Base-by-base conservation (phyloP, 192 early-diverging fungal genomes). In the Dissophora globulifera region DNA sequence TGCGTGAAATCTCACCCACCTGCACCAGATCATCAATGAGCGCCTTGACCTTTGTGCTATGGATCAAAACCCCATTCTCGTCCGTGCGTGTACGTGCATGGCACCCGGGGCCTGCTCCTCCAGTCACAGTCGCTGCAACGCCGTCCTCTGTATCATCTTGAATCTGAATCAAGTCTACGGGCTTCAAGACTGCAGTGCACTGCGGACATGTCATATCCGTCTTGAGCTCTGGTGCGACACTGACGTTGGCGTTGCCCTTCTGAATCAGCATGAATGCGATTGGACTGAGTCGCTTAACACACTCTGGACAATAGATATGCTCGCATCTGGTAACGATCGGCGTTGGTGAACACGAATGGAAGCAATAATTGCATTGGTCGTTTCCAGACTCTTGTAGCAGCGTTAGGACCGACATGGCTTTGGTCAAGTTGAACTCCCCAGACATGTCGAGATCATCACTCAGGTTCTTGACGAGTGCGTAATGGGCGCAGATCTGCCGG, bases 41-140 rank as follows among this genome's bases (percentile, higher is more conserved):
- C 0, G 86, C 86, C 43, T 86, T 63, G 29, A 86, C 74, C 58
- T 86, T 87, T 25, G 83, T 82, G 16, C 79, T 81, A 45, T 85
- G 80, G 16, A 79, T 58, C 20, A 78, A 60, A 45, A 62, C 65
- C 19, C 56, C 79, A 26, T 71, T 66, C 33, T 69, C 79, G 26
- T 68, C 59, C 16, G 41, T 72, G 0, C 57, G 59, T 5, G 65
- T 55, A 45, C 62, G 62, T 6, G 54, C 25, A 22, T 78, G 59
- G 11, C 53, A 30, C n/a, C n/a, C n/a, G n/a, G n/a, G n/a, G n/a
- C n/a, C n/a, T n/a, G n/a, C n/a, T 46, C 43, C 71, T 17, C 58
- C 72, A 22, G 47, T 33, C 13, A 62, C 56, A 15, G 32, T 46
- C 2, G 42, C 63, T 7, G 70, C 52, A 31, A 67, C 43, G 27